Conservation (phyloP, 2,329 filamentous ascomycete genomes). For the Huntiella moniliformis region DNA sequence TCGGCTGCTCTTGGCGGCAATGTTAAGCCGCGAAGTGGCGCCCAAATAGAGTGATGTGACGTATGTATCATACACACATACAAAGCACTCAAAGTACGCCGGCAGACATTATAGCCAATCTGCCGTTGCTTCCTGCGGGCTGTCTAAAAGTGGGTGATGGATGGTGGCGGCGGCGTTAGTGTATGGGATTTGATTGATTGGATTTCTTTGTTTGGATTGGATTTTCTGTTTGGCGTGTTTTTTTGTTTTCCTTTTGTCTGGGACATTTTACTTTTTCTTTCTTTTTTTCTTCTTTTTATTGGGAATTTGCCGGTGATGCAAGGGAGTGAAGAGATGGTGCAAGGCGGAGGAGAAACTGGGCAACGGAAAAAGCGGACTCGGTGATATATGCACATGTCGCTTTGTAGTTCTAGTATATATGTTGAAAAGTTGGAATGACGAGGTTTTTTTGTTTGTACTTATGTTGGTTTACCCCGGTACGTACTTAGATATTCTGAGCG, state of each 20-base stretch:
- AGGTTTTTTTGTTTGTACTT: too few relatives aligned
- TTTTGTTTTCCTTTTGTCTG: not conserved
- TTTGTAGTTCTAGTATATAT: not conserved
- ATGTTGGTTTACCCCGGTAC: too few relatives aligned
- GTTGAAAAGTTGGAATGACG: too few relatives aligned
- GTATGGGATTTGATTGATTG: not conserved
- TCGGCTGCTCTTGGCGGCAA: not conserved
- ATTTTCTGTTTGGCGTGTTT: not conserved
- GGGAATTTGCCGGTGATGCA: not conserved
- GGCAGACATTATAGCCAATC: too few relatives aligned
- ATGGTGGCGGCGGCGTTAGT: too few relatives aligned
- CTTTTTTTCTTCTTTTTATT: not conserved
- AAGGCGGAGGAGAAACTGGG: not conserved
- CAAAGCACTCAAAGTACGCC: too few relatives aligned
- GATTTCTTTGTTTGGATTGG: not conserved
- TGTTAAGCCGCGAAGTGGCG: not conserved
- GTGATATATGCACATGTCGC: not conserved
- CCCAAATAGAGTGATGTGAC: not conserved
- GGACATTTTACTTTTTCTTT: not conserved
- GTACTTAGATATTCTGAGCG: too few relatives aligned
- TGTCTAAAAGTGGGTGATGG: too few relatives aligned
- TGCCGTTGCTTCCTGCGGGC: too few relatives aligned
- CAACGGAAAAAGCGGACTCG: not conserved
- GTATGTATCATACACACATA: not conserved
- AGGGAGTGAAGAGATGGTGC: conserved; percentile 1